Conservation (phyloP, 176 grass and related monocot genomes). For the Ananas comosus region DNA sequence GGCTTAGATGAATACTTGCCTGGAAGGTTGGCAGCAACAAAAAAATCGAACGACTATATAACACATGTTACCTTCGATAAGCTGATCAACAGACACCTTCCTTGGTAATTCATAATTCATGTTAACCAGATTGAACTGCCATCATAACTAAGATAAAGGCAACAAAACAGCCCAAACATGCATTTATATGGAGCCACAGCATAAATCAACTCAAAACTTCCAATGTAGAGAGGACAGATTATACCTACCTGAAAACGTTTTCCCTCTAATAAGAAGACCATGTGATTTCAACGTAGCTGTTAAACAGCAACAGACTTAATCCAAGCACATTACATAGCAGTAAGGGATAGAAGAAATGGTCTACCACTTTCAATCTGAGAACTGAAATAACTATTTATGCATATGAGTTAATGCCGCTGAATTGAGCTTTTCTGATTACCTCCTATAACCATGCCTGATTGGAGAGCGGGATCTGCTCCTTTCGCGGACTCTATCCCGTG, state of each 20-base stretch:
- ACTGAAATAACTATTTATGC: conserved; percentile 49
- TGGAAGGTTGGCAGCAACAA: background rate
- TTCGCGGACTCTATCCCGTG: conserved; percentile 26
- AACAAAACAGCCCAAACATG: conserved; percentile 27
- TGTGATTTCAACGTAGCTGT: conserved; percentile 74
- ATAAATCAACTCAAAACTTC: conserved; percentile 19
- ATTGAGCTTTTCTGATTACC: conserved; percentile 42
- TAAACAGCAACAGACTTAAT: conserved; percentile 55
- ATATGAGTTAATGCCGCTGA: conserved; percentile 49
- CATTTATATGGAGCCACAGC: conserved; percentile 22
- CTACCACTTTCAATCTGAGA: conserved; percentile 76
- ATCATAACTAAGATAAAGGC: conserved; percentile 31
- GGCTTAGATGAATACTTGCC: background rate
- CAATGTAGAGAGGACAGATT: conserved; percentile 28
- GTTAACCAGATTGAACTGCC: conserved; percentile 35
- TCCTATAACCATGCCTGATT: conserved; percentile 47
- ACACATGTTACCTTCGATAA: conserved; percentile 48
- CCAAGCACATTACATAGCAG: conserved; percentile 44
- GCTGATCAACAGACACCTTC: conserved; percentile 42
- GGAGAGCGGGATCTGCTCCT: conserved; percentile 79
- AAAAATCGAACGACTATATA: conserved; percentile 13
- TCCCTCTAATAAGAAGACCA: conserved; percentile 54
- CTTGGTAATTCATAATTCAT: conserved; percentile 32
- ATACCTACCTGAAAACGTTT: conserved; percentile 77
- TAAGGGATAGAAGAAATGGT: conserved; percentile 38